phyloP scores from a whole-genome alignment of 805 yeast genomes.

The Cyberlindnera amylophila region DNA sequence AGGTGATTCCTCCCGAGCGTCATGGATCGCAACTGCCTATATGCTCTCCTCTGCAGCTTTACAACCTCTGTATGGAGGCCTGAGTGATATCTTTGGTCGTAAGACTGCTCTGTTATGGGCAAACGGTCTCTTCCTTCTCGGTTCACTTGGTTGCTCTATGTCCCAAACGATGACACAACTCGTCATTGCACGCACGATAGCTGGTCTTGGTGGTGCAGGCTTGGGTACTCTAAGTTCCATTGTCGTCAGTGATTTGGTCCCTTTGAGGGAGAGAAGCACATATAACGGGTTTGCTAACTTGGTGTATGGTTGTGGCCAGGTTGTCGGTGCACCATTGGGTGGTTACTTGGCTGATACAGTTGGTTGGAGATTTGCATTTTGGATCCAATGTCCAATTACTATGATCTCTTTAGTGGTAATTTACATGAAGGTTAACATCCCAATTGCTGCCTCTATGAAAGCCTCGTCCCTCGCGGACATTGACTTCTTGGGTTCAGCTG shows the following conservation, averaged over 20 bases:
- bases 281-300: constrained; percentile 39
- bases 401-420: constrained; percentile 29
- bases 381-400: constrained; percentile 33
- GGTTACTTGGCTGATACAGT: constrained; percentile 32
- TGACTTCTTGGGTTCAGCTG: constrained; percentile 25
- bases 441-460: constrained; percentile 22
- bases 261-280: constrained; percentile 35
- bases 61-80: constrained; percentile 40
- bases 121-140: constrained; percentile 30
- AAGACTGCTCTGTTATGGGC: constrained; percentile 35
- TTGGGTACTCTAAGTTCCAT: constrained; percentile 36
- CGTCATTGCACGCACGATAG: constrained; percentile 34
- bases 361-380: constrained; percentile 42
- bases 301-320: constrained; percentile 34
- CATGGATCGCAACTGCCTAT: constrained; percentile 42
- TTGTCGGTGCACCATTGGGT: constrained; percentile 38
- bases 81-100: constrained; percentile 38
- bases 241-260: constrained; percentile 36
- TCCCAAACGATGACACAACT: constrained; percentile 29
- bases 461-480: constrained; percentile 23
- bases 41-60: constrained; percentile 38
- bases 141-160: constrained; percentile 36
- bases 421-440: constrained; percentile 26
- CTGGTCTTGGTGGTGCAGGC: constrained; percentile 43
- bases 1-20: constrained; percentile 32